phyloP scores from a whole-genome alignment of 345 rosid genomes.

The Odontarrhena argentea region DNA sequence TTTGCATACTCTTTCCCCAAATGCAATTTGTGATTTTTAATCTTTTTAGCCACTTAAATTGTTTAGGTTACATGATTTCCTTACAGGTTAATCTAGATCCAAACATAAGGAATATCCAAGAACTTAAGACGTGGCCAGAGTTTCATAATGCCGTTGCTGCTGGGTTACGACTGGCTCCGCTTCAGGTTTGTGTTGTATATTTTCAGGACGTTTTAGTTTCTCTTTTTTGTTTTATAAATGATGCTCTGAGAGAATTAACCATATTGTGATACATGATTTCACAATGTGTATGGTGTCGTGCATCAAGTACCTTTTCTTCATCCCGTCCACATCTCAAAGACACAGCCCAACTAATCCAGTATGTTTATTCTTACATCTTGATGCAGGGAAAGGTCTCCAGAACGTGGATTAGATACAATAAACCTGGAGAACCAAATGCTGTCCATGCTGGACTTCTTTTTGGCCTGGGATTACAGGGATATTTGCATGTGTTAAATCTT shows the following conservation, averaged over 20 bases:
- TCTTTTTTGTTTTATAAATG: conserved; percentile 1
- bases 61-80: conserved; percentile 23
- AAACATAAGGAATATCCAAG: conserved; percentile 82
- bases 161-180: conserved; percentile 87
- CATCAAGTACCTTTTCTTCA: conserved; percentile 15
- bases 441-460: conserved; percentile 93
- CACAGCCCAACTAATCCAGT: conserved; percentile 10
- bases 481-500: conserved; percentile 69
- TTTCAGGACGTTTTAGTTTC: conserved; percentile 15
- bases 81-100: conserved; percentile 93
- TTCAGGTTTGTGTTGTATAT: conserved; percentile 64
- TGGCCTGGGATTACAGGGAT: conserved; percentile 94
- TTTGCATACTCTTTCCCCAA: conserved; percentile 24
- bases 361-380: conserved; percentile 30
- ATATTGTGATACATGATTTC: conserved; percentile 14
- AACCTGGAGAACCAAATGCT: conserved; percentile 83
- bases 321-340: background rate
- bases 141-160: conserved; percentile 99
- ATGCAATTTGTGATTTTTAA: conserved; percentile 21
- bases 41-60: conserved; percentile 7
- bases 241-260: conserved; percentile 16
- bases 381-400: conserved; percentile 93
- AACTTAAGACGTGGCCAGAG: conserved; percentile 97
- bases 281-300: conserved; percentile 26
- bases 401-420: conserved; percentile 92